Conservation (phyloP, 495 filamentous ascomycete genomes). For the Xylaria acuta region DNA sequence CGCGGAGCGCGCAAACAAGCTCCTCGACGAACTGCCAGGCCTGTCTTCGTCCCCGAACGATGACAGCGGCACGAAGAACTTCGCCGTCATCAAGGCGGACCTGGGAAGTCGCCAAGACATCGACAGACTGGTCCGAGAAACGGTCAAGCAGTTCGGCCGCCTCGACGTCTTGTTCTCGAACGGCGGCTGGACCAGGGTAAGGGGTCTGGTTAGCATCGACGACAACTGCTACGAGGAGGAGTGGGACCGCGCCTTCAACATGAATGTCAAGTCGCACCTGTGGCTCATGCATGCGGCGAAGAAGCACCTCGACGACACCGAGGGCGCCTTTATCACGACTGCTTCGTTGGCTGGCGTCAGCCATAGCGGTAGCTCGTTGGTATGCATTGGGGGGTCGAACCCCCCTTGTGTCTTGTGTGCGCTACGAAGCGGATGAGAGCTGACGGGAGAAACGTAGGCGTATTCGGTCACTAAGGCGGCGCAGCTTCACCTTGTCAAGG, state of each 20-base stretch:
- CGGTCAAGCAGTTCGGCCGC: slow-evolving; percentile 51
- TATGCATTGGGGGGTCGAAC: slow-evolving; percentile 26
- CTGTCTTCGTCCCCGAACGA: slow-evolving; percentile 34
- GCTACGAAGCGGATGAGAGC: not conserved
- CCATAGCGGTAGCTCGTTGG: slow-evolving; percentile 57
- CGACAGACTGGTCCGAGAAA: slow-evolving; percentile 50
- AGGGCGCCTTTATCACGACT: slow-evolving; percentile 61
- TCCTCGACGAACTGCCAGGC: slow-evolving; percentile 50
- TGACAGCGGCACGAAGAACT: slow-evolving; percentile 29
- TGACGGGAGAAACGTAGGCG: slow-evolving; percentile 35
- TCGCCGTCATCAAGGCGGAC: slow-evolving; percentile 56
- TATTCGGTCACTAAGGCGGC: slow-evolving; percentile 64
- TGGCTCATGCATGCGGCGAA: slow-evolving; percentile 60
- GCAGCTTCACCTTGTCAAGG: slow-evolving; percentile 62
- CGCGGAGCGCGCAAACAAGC: slow-evolving; percentile 46
- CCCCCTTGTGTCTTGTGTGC: not conserved
- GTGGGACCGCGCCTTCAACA: slow-evolving; percentile 62
- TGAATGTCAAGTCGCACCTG: slow-evolving; percentile 66
- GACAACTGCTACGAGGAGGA: slow-evolving; percentile 62
- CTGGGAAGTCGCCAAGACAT: slow-evolving; percentile 52
- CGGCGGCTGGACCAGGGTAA: slow-evolving; percentile 61
- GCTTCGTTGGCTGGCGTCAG: slow-evolving; percentile 61
- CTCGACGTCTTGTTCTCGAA: slow-evolving; percentile 64
- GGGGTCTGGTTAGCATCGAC: slow-evolving; percentile 57
- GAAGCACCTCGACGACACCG: slow-evolving; percentile 52